These are phyloP conservation scores for Nitzschia palea DNA, from an alignment of 108 stramenopile genomes.

Conservation along the genomic window DNA sequence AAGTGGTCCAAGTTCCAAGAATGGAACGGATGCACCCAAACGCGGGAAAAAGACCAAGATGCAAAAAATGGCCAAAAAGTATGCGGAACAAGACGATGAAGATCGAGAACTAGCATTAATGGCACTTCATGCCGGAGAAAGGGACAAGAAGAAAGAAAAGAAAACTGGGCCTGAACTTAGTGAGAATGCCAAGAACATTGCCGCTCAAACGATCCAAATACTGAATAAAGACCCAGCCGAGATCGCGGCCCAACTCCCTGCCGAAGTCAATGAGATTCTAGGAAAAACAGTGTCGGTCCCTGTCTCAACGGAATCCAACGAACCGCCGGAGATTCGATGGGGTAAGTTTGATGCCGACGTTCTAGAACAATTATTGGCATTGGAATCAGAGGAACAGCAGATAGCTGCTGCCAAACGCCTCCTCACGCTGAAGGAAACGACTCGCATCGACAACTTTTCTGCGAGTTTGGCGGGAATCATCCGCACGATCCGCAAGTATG, in stretches of 20 bases:
- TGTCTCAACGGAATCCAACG: slow-evolving; percentile 32
- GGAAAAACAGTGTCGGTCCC: slow-evolving; percentile 65
- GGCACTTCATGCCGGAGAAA: slow-evolving; percentile 87
- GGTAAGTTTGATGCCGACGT: slow-evolving; percentile 85
- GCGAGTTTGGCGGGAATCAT: slow-evolving; percentile 86
- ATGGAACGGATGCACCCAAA: slow-evolving; percentile 12
- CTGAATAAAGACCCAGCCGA: slow-evolving; percentile 63
- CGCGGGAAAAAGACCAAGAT: slow-evolving; percentile 73
- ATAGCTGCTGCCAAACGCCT: slow-evolving; percentile 67
- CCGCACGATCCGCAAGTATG: slow-evolving; percentile 74
- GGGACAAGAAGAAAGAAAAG: slow-evolving; percentile 48
- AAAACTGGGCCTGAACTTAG: slow-evolving; percentile 27
- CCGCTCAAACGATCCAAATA: slow-evolving; percentile 65
- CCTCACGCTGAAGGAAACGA: slow-evolving; percentile 50
- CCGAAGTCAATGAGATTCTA: slow-evolving; percentile 45
- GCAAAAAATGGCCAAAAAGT: slow-evolving; percentile 77
- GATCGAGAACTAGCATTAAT: slow-evolving; percentile 91
- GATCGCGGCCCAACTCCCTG: slow-evolving; percentile 53
- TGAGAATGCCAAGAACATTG: slow-evolving; percentile 67
- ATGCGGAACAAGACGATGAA: slow-evolving; percentile 97
- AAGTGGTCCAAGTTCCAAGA: neutral
- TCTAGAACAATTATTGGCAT: slow-evolving; percentile 64
- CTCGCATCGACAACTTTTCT: slow-evolving; percentile 79
- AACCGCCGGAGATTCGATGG: slow-evolving; percentile 60
- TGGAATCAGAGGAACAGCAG: slow-evolving; percentile 56